phyloP scores from a whole-genome alignment of 2,329 filamentous ascomycete genomes.

The Neodidymelliopsis sp. region DNA sequence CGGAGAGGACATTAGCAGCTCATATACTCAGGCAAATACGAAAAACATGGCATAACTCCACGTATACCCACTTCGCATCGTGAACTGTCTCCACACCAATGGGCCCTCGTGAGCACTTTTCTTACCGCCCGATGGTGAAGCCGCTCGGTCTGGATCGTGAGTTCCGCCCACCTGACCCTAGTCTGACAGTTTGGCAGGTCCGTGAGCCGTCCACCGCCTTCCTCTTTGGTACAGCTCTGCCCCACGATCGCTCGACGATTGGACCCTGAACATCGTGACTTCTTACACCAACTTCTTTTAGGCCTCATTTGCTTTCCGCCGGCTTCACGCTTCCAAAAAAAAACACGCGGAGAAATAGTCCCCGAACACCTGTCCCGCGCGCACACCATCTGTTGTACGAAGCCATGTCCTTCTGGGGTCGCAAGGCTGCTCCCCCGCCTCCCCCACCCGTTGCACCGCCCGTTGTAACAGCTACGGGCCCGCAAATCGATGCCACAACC shows the following conservation, averaged over 20 bases:
- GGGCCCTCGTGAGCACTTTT: slow-evolving; percentile 26
- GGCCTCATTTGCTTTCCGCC: slow-evolving; percentile 4
- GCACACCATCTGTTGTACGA: slow-evolving; percentile 9
- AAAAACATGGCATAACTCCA: slow-evolving; percentile 32
- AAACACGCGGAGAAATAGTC: slow-evolving; percentile 2
- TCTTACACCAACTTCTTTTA: slow-evolving; percentile 18
- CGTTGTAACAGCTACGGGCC: slow-evolving; percentile 61
- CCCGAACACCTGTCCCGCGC: slow-evolving; percentile 12
- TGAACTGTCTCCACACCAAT: slow-evolving; percentile 16
- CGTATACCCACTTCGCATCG: slow-evolving; percentile 17
- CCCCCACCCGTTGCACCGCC: slow-evolving; percentile 65
- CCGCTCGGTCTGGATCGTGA: slow-evolving; percentile 40
- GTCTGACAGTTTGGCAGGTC: slow-evolving; percentile 18
- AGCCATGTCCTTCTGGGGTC: slow-evolving; percentile 35
- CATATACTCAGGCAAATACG: slow-evolving; percentile 10
- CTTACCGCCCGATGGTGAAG: slow-evolving; percentile 27
- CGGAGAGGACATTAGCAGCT: slow-evolving; percentile 1
- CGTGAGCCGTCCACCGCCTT: slow-evolving; percentile 35
- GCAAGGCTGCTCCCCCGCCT: slow-evolving; percentile 56
- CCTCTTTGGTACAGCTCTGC: slow-evolving; percentile 23
- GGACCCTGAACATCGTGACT: slow-evolving; percentile 28
- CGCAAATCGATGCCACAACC: slow-evolving; percentile 58
- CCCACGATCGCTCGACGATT: slow-evolving; percentile 26
- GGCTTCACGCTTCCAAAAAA: slow-evolving; percentile 2
- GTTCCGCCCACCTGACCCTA: slow-evolving; percentile 37